phyloP scores from a whole-genome alignment of 805 yeast species.

The Kurtzmaniella fragi region DNA sequence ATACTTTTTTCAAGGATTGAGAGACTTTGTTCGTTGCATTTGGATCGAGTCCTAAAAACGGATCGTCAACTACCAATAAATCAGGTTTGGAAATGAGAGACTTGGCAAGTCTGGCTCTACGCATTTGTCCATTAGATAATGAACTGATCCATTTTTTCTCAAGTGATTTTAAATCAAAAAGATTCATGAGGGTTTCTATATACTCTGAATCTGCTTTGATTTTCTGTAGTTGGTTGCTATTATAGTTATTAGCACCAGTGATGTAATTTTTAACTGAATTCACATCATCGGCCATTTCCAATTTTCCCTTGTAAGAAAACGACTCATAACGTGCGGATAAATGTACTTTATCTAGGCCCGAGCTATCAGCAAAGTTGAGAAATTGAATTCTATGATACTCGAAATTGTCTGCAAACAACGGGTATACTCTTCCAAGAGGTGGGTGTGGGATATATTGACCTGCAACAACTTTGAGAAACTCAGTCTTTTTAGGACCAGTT shows the following conservation, averaged over 20 bases:
- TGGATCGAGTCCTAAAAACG: conserved; percentile 88
- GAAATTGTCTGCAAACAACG: conserved; percentile 30
- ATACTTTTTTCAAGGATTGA: conserved; percentile 35
- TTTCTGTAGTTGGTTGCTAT: conserved; percentile 12
- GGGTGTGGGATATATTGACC: conserved; percentile 52
- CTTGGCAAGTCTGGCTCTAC: conserved; percentile 84
- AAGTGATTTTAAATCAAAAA: conserved; percentile 52
- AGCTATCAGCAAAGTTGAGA: conserved; percentile 29
- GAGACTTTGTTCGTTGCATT: conserved; percentile 59
- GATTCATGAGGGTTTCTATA: conserved; percentile 40
- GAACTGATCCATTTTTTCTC: conserved; percentile 77
- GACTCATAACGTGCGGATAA: conserved; percentile 86
- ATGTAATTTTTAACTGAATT: conserved; percentile 52
- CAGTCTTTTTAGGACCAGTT: conserved; percentile 44
- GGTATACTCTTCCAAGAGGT: conserved; percentile 49
- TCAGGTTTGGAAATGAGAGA: conserved; percentile 63
- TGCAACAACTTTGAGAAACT: conserved; percentile 51
- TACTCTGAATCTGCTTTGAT: conserved; percentile 23
- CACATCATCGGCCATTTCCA: conserved; percentile 54
- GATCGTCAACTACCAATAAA: conserved; percentile 78
- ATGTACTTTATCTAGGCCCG: conserved; percentile 52
- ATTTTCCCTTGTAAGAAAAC: conserved; percentile 62
- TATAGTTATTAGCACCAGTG: conserved; percentile 52
- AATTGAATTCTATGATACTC: conserved; percentile 28
- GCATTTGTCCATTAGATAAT: conserved; percentile 87